Percentiles rank a stretch among this genome's conserved stretches.
phyloP scores from a whole-genome alignment of 768 basidiomycete genomes.

The Trametes villosa region DNA sequence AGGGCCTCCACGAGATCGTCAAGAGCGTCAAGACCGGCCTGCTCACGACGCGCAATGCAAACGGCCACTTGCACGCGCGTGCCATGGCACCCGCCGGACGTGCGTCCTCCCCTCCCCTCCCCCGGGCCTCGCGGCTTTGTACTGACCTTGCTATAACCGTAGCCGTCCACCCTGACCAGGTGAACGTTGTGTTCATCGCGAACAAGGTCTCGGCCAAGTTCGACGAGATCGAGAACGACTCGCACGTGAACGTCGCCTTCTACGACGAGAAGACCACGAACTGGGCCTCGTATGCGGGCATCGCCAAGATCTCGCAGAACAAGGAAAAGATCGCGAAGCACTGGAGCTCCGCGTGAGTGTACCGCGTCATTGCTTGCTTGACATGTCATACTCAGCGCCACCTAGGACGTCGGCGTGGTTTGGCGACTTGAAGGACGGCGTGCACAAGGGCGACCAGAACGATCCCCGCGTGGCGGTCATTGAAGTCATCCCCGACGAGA shows the following conservation, averaged over 20 bases:
- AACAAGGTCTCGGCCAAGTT: slow-evolving; percentile 78
- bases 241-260: slow-evolving; percentile 82
- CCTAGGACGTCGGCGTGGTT: slow-evolving; percentile 80
- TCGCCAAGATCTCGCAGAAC: slow-evolving; percentile 67
- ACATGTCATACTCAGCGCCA: not conserved
- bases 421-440: slow-evolving; percentile 82
- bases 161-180: slow-evolving; percentile 52
- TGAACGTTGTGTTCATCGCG: slow-evolving; percentile 69
- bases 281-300: slow-evolving; percentile 83
- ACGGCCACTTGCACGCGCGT: slow-evolving; percentile 76
- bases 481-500: slow-evolving; percentile 77
- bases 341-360: slow-evolving; percentile 56
- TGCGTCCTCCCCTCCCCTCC: slow-evolving; percentile 37
- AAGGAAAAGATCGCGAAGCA: slow-evolving; percentile 64
- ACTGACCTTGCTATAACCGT: not conserved
- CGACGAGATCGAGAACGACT: slow-evolving; percentile 75
- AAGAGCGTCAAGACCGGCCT: slow-evolving; percentile 69
- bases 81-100: slow-evolving; percentile 79
- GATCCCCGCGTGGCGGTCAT: slow-evolving; percentile 85
- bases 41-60: slow-evolving; percentile 71
- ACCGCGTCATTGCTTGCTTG: no score
- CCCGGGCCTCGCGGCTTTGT: no score
- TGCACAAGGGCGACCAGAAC: slow-evolving; percentile 77
- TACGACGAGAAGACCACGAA: slow-evolving; percentile 68
- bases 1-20: slow-evolving; percentile 70